A percentile compares a stretch with the other conserved stretches of the same genome.
Evolutionary conservation across 202 grass and related monocot species (phyloP).

Genomic region (Digitaria exilis): DNA sequence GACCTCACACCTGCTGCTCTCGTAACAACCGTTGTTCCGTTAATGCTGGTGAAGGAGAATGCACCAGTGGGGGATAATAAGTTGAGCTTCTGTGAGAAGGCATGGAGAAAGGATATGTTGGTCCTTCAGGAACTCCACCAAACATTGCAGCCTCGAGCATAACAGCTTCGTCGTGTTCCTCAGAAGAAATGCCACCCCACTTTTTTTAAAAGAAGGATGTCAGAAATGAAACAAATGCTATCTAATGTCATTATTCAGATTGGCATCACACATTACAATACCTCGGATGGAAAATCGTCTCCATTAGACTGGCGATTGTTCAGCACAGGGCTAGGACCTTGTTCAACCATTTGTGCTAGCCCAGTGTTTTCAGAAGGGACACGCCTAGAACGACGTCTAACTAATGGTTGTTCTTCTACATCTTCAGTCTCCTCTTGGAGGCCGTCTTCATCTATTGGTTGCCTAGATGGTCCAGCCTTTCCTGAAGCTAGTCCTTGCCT

Average conservation of each 20-base stretch:
- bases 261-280: constrained; percentile 27
- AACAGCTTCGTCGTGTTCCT: constrained; percentile 97
- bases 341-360: constrained; percentile 38
- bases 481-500: constrained; percentile 68
- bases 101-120: constrained; percentile 62
- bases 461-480: constrained; percentile 55
- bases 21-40: constrained; percentile 84
- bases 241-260: constrained; percentile 25
- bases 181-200: constrained; percentile 96
- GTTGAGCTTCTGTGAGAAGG: constrained; percentile 49
- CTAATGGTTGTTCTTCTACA: constrained; percentile 73
- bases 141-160: constrained; percentile 99
- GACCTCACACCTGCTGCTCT: constrained; percentile 78
- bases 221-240: constrained; percentile 28
- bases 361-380: constrained; percentile 57
- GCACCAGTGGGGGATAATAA: constrained; percentile 41
- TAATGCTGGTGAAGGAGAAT: constrained; percentile 65
- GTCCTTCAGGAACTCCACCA: constrained; percentile 79
- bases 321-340: constrained; percentile 44
- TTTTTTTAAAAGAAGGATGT: constrained; percentile 48
- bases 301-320: constrained; percentile 44
- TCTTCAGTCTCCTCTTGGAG: constrained; percentile 77
- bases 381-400: constrained; percentile 66
- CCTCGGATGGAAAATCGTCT: constrained; percentile 73
- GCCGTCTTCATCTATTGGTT: constrained; percentile 47